phyloP scores from a whole-genome alignment of 2,329 filamentous ascomycete species.

The Botrytis elliptica region DNA sequence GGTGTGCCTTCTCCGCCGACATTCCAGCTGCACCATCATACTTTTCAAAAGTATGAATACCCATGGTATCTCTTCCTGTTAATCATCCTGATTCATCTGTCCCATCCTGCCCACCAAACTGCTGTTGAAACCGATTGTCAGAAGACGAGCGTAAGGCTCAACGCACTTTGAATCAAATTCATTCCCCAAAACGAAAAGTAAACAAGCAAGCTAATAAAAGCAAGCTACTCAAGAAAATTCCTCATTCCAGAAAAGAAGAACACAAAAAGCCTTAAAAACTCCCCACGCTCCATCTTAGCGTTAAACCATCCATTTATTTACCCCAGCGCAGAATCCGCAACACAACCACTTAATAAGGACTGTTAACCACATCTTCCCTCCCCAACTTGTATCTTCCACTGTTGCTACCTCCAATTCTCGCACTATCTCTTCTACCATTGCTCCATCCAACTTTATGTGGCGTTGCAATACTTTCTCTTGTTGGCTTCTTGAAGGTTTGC shows the following conservation, averaged over 20 bases:
- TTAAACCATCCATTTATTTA: background rate
- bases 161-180: background rate
- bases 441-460: conserved; percentile 48
- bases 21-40: conserved; percentile 12
- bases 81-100: background rate
- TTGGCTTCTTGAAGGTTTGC: conserved; percentile 79
- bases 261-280: conserved; percentile 3
- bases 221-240: background rate
- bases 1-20: background rate
- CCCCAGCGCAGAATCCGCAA: background rate
- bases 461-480: conserved; percentile 80
- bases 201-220: background rate
- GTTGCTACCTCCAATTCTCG: conserved; percentile 51
- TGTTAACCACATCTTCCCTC: conserved; percentile 80
- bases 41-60: background rate
- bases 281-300: background rate
- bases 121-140: too few relatives aligned
- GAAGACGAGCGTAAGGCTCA: background rate
- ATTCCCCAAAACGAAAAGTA: background rate
- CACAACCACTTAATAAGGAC: conserved; percentile 49
- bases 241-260: background rate
- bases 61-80: conserved; percentile 5
- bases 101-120: background rate
- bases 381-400: conserved; percentile 71
- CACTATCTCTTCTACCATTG: conserved; percentile 47